Percentiles rank a stretch among this genome's conserved stretches.
phyloP scores from a whole-genome alignment of 768 basidiomycete species.

The Lyophyllum atratum region DNA sequence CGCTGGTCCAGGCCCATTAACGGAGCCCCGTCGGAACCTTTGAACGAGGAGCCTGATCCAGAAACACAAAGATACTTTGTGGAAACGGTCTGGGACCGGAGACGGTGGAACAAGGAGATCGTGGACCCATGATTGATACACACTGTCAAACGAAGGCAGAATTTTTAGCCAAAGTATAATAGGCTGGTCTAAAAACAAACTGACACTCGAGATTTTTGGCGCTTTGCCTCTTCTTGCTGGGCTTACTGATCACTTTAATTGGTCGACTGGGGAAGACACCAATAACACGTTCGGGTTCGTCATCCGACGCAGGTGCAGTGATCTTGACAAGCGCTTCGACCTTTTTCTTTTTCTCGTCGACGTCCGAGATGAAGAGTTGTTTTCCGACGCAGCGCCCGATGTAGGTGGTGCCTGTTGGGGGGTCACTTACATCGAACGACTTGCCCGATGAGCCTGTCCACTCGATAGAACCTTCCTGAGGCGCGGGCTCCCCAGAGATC shows the following conservation, averaged over 20 bases:
- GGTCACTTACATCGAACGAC: conserved; percentile 77
- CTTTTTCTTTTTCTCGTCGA: conserved; percentile 93
- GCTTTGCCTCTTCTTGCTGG: conserved; percentile 94
- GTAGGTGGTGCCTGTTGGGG: conserved; percentile 83
- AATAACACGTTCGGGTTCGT: conserved; percentile 80
- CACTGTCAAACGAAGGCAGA: conserved; percentile 46
- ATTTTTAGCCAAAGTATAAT: conserved; percentile 7
- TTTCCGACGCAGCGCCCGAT: conserved; percentile 94
- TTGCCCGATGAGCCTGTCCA: conserved; percentile 89
- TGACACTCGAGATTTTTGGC: conserved; percentile 90
- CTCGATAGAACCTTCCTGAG: conserved; percentile 82
- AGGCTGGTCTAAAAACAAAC: conserved; percentile 32
- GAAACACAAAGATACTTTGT: conserved; percentile 96
- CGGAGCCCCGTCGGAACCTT: conserved; percentile 89
- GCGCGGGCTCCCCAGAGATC: conserved; percentile 87
- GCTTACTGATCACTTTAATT: conserved; percentile 99
- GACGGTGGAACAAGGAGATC: conserved; percentile 93
- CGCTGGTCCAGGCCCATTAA: conserved; percentile 80
- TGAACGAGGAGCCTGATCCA: conserved; percentile 90
- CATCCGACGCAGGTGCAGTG: conserved; percentile 76
- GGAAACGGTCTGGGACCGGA: conserved; percentile 92
- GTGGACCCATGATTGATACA: conserved; percentile 96
- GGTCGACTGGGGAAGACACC: conserved; percentile 90
- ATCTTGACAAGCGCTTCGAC: conserved; percentile 93
- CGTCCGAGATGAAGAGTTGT: conserved; percentile 92